Conservation (phyloP, 257 asterid species). For the Scutellaria baicalensis region DNA sequence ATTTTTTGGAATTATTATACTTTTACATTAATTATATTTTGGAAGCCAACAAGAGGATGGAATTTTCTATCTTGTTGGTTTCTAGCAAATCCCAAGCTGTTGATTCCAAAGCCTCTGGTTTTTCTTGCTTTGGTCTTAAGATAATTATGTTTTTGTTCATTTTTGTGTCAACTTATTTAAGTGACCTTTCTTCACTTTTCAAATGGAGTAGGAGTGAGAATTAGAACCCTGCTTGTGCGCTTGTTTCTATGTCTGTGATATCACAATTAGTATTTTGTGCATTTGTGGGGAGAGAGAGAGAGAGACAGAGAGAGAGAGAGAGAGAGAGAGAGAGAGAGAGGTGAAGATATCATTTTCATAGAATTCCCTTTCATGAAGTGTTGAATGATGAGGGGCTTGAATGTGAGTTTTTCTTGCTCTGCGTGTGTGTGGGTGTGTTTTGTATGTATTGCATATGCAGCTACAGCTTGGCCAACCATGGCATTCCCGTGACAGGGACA, state of each 20-base stretch:
- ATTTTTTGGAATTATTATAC: conserved; percentile 12
- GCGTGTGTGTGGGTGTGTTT: conserved; percentile 17
- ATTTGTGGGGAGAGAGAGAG: conserved; percentile 10
- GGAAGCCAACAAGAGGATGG: background rate
- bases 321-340: background rate
- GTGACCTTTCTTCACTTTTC: conserved; percentile 1
- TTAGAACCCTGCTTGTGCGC: background rate
- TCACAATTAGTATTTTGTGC: conserved; percentile 7
- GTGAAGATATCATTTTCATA: conserved; percentile 28
- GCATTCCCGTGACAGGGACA: conserved; percentile 65
- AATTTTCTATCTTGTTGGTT: conserved; percentile 4
- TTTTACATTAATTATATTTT: background rate
- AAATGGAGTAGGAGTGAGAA: background rate
- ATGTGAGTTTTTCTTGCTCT: conserved; percentile 29
- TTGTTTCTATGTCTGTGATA: background rate
- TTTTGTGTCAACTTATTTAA: background rate
- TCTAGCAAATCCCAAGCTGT: conserved; percentile 1
- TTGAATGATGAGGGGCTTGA: conserved; percentile 29
- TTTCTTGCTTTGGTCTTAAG: conserved; percentile 1
- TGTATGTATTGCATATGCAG: conserved; percentile 27
- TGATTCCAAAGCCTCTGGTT: conserved; percentile 3
- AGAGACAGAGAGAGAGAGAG: background rate
- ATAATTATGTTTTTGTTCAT: background rate
- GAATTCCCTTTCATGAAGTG: conserved; percentile 56
- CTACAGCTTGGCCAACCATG: conserved; percentile 61